Base-by-base conservation (phyloP, 2,329 filamentous ascomycete genomes). In the Ophiocordyceps camponoti-leonardi region DNA sequence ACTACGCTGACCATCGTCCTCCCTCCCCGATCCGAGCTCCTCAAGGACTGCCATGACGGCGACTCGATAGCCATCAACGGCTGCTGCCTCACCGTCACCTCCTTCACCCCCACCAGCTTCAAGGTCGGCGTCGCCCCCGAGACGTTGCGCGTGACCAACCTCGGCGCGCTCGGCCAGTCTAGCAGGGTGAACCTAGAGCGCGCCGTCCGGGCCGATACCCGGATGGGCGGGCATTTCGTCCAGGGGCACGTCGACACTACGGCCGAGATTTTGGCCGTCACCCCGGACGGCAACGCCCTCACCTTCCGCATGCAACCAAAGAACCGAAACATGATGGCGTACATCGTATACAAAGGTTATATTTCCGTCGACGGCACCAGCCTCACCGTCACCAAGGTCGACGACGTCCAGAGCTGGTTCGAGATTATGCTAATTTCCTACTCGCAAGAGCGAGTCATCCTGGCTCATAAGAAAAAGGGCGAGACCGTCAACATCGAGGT, bases 391-490 rank as follows among this genome's bases (percentile, higher is more conserved):
- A 96, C 90, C 2, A 73, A 76, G 52, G 90, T 96, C 28, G 67
- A 90, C 55, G 90, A 95, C 61, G 72, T 59, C 4, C 75, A 78
- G 52, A 80, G 82, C 40, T 93, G 86, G 61, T 95, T 81, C 76
- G 92, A 96, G 73, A 83, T 98, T 44, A 98, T 98, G 92, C 71
- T 98, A 49, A 95, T 98, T 61, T 77, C 84, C 10, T 98, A 98
- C 64, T 95, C 92, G 12, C 92, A 96, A 67, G 86, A 90, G 64
- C 84, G 84, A 62, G 81, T 98, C 16, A 82, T 94, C 16, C 79
- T 86, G 50, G 85, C 84, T 2, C 69, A 68, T 45, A 95, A 95
- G 74, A 70, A 75, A 63, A 66, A 73, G 28, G 87, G 88, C 2
- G 86, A 94, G 6, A 75, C 79, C 44, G 85, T 94, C 49, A 95